Evolutionary conservation across 1,284 basidiomycete species (phyloP).

Genomic region (Coniferiporia sulphurascens): DNA sequence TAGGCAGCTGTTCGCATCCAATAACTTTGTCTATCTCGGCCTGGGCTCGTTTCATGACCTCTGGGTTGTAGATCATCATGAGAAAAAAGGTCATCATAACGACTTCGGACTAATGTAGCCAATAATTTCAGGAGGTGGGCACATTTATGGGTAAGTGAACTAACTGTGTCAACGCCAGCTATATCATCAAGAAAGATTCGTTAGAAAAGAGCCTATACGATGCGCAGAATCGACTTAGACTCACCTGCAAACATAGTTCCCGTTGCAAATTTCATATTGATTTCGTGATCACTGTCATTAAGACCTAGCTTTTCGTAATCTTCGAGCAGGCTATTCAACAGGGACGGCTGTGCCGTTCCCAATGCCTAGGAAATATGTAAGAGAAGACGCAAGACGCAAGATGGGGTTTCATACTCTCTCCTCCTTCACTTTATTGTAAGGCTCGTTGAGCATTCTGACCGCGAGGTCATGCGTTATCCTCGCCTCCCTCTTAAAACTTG

Average conservation of each 20-base stretch:
- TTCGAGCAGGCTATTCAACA: background rate
- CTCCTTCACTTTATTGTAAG: slow-evolving; percentile 25
- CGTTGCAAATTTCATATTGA: background rate
- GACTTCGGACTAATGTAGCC: background rate
- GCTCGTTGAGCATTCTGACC: slow-evolving; percentile 22
- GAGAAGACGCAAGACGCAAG: background rate
- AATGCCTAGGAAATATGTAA: background rate
- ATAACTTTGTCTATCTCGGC: slow-evolving; percentile 12
- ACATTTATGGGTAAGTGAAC: background rate
- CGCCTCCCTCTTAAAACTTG: slow-evolving; percentile 26
- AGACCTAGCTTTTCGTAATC: background rate
- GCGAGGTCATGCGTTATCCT: slow-evolving; percentile 20
- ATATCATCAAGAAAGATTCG: background rate
- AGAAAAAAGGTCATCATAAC: slow-evolving; percentile 12
- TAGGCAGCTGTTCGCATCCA: slow-evolving; percentile 3
- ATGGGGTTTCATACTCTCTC: slow-evolving; percentile 21
- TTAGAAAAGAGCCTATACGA: background rate
- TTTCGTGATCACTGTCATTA: slow-evolving; percentile 1
- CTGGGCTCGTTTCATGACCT: slow-evolving; percentile 16
- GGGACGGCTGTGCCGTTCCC: background rate
- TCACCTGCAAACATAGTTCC: background rate
- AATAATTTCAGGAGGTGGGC: background rate
- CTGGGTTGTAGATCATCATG: slow-evolving; percentile 15
- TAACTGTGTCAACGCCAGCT: slow-evolving; percentile 12
- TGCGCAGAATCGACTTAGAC: background rate